A percentile compares a stretch with the other conserved stretches of the same genome.
Conservation (phyloP, 345 rosid species). For the Draba incana region DNA sequence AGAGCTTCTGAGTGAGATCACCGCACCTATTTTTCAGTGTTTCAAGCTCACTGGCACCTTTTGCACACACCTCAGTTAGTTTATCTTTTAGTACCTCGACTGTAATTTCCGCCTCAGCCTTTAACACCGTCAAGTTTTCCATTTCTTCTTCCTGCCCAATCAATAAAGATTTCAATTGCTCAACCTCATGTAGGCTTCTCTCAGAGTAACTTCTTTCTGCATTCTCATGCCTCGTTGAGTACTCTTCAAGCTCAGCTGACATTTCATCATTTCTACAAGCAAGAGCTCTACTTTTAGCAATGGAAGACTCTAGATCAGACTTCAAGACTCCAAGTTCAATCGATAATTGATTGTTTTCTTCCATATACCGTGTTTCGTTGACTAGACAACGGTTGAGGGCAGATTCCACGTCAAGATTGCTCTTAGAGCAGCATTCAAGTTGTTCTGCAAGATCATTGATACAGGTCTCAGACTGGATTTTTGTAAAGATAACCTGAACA, state of each 20-base stretch:
- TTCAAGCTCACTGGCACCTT: slow-evolving; percentile 48
- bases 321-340: slow-evolving; percentile 47
- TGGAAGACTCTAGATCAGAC: slow-evolving; percentile 57
- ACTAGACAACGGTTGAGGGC: slow-evolving; percentile 56
- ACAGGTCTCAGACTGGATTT: slow-evolving; percentile 55
- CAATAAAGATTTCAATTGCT: slow-evolving; percentile 54
- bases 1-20: slow-evolving; percentile 71
- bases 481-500: slow-evolving; percentile 50
- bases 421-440: slow-evolving; percentile 48
- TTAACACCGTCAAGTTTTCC: slow-evolving; percentile 56
- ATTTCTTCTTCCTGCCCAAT: slow-evolving; percentile 56
- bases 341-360: slow-evolving; percentile 64
- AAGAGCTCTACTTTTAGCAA: slow-evolving; percentile 50
- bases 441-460: slow-evolving; percentile 53
- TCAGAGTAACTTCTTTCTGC: slow-evolving; percentile 42
- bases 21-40: slow-evolving; percentile 53
- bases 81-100: slow-evolving; percentile 56
- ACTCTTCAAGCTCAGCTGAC: slow-evolving; percentile 51
- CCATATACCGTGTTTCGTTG: slow-evolving; percentile 50
- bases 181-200: slow-evolving; percentile 51
- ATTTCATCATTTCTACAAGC: slow-evolving; percentile 42
- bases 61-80: slow-evolving; percentile 54
- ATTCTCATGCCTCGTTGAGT: slow-evolving; percentile 43
- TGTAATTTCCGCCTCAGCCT: slow-evolving; percentile 63
- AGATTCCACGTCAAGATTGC: slow-evolving; percentile 52